Percentiles rank a stretch among this genome's conserved stretches.
These are phyloP conservation scores for Pyrus bretschneideri DNA, from an alignment of 306 rosid species.

Conservation along the genomic window DNA sequence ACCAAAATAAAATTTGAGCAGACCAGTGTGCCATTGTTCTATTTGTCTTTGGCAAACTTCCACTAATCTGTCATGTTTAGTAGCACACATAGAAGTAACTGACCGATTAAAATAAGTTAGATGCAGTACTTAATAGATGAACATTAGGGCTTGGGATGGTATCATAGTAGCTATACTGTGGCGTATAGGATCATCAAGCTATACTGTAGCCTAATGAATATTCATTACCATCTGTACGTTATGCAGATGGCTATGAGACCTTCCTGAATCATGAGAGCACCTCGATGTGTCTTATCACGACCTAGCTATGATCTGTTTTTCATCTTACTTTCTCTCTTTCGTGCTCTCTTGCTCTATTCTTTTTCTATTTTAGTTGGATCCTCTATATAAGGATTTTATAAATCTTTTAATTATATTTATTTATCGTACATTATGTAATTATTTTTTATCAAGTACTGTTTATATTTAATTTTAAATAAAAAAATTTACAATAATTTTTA, in stretches of 20 bases:
- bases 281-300: conserved; percentile 16
- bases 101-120: too few relatives aligned
- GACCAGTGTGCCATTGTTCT: background rate
- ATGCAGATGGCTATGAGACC: background rate
- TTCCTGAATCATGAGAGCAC: conserved; percentile 1
- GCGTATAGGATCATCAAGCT: background rate
- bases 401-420: too few relatives aligned
- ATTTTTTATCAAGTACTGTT: too few relatives aligned
- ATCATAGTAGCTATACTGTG: background rate
- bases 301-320: background rate
- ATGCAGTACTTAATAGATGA: too few relatives aligned
- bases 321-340: background rate
- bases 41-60: background rate
- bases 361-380: background rate
- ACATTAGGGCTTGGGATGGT: background rate
- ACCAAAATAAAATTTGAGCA: background rate
- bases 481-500: too few relatives aligned
- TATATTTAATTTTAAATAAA: too few relatives aligned
- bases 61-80: background rate
- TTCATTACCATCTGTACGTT: background rate
- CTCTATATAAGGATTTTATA: too few relatives aligned
- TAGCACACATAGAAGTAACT: background rate
- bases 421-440: too few relatives aligned
- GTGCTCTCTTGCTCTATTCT: too few relatives aligned
- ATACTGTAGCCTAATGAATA: background rate